Percentiles rank a stretch among this genome's conserved stretches.
Conservation (phyloP, 129 eudicot genomes). For the Arctium minus region DNA sequence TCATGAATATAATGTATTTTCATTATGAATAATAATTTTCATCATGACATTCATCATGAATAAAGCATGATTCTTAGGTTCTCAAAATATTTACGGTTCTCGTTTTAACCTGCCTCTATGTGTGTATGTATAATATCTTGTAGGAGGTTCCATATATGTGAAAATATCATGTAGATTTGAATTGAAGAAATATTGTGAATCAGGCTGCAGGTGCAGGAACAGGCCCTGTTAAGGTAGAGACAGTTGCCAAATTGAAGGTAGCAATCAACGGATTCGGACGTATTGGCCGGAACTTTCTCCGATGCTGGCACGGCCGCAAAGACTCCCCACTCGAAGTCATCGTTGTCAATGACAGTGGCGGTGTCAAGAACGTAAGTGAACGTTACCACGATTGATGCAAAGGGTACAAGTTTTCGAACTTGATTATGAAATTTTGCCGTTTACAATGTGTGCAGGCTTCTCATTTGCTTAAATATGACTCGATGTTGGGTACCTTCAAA, state of each 20-base stretch:
- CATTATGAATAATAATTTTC: neutral
- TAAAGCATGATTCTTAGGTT: neutral
- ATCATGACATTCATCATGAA: neutral
- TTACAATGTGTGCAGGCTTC: constrained; percentile 64
- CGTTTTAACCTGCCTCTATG: neutral
- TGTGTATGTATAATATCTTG: neutral
- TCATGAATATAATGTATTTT: neutral
- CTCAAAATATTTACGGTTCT: neutral
- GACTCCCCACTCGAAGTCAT: constrained; percentile 92
- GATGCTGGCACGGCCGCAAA: constrained; percentile 98
- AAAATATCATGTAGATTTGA: neutral
- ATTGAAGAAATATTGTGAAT: neutral
- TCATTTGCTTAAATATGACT: constrained; percentile 92
- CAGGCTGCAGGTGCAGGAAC: constrained; percentile 55
- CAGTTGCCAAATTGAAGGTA: constrained; percentile 89
- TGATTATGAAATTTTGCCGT: neutral
- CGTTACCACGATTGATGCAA: neutral
- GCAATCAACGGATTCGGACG: constrained; percentile 99
- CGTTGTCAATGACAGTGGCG: constrained; percentile 95
- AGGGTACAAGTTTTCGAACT: neutral
- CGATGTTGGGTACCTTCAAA: constrained; percentile 91
- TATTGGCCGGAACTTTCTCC: constrained; percentile 93
- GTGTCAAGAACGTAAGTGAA: constrained; percentile 85
- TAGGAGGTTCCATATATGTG: neutral
- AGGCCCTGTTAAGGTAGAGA: constrained; percentile 50